Base-by-base conservation (phyloP, 1,284 basidiomycete species). In the Termitomyces sp. region DNA sequence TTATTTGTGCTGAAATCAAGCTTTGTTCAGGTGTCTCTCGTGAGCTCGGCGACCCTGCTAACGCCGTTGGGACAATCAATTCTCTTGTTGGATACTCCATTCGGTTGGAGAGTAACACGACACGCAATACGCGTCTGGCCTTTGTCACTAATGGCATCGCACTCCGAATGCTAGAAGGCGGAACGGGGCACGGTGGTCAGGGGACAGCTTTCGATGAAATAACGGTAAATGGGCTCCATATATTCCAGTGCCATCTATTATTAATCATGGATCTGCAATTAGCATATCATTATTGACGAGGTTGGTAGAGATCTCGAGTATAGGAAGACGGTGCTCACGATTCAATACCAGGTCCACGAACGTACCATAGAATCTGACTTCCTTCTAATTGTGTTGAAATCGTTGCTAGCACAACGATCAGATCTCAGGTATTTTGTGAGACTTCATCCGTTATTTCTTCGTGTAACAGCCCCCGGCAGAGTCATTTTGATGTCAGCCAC, bases 401-500 rank as follows among this genome's bases (percentile, higher is more conserved):
- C 91, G n/a, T 74, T 99, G 19, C 70, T 98, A 44, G 73, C 81
- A 52, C 83, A 89, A 59, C 82, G 93, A 21, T 82, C 86, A 44
- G 87, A 96, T 63, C 77, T 99, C 49, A 96, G 92, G 91, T 90
- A 61, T 60, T 73, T 62, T 26, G 33, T 38, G 31, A 19, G 12
- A 40, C 7, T 50, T 43, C 45, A n/a, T 21, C 12, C 41, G 15
- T 47, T 17, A 42, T 38, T 19, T 10, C 42, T 38, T 50, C 46
- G 21, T 28, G 54, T 53, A 56, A 39, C 8, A 10, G 39, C 15
- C 40, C 8, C 46, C 38, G 28, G 13, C 57, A 94, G 92, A 71
- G 84, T 99, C 31, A 84, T 99, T 33, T 80, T 99, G 53, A 99
- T 99, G 97, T 98, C 94, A 24, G 97, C 97, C 0, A 99, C 97